phyloP scores from a whole-genome alignment of 164 flowering plant species.

The Kingdonia uniflora region DNA sequence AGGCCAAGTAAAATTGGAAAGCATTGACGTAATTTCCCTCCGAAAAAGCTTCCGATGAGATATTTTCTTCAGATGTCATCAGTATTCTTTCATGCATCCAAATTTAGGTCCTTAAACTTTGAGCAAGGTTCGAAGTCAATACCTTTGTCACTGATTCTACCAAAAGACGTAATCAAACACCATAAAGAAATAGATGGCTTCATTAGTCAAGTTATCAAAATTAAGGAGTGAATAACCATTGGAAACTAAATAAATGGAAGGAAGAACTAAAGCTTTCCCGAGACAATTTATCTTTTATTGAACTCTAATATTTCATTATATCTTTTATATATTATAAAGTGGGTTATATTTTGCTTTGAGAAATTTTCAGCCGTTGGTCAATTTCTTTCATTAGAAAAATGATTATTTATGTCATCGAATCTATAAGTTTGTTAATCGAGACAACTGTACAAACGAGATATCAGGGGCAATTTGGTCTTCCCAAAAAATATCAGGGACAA shows the following conservation, averaged over 20 bases:
- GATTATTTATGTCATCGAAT: too few relatives aligned
- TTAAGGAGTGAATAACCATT: too few relatives aligned
- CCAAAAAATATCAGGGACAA: too few relatives aligned
- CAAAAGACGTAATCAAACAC: conserved; percentile 11
- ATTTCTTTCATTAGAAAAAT: too few relatives aligned
- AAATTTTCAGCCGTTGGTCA: too few relatives aligned
- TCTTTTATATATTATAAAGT: too few relatives aligned
- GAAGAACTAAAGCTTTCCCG: too few relatives aligned
- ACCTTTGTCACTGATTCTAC: conserved; percentile 34
- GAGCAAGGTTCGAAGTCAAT: conserved; percentile 73
- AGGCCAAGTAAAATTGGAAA: too few relatives aligned
- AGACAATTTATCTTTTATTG: conserved; percentile 31
- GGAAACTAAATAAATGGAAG: background rate
- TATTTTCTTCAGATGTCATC: conserved; percentile 25
- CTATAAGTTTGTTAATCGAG: too few relatives aligned
- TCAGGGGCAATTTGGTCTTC: too few relatives aligned
- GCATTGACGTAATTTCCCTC: conserved; percentile 28
- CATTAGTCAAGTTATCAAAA: background rate
- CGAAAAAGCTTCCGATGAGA: conserved; percentile 18
- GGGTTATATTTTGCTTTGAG: too few relatives aligned
- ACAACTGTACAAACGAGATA: too few relatives aligned
- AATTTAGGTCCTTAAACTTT: conserved; percentile 81
- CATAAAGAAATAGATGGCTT: conserved; percentile 5
- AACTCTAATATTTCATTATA: conserved; percentile 7
- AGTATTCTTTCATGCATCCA: conserved; percentile 55